A percentile compares a stretch with the other conserved stretches of the same genome.
Evolutionary conservation across 768 basidiomycete genomes (phyloP).

Genomic region (Tylopilus plumbeoviolaceoides): DNA sequence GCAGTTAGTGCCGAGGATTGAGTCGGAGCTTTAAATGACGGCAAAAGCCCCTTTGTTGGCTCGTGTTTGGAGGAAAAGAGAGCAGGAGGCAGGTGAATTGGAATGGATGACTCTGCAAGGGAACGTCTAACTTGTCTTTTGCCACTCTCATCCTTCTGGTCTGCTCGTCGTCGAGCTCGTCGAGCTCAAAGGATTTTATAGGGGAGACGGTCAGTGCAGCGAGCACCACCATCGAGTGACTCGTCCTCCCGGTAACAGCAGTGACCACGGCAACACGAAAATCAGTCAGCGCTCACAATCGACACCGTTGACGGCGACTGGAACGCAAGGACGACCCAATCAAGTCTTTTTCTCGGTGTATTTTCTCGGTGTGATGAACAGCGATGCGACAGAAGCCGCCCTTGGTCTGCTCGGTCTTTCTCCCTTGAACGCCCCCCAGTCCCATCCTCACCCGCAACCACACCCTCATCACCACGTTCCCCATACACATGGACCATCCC

Average conservation of each 20-base stretch:
- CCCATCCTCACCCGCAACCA: slow-evolving; percentile 24
- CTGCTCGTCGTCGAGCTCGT: slow-evolving; percentile 16
- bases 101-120: slow-evolving; percentile 16
- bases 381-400: slow-evolving; percentile 57
- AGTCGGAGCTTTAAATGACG: slow-evolving; percentile 19
- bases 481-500: slow-evolving; percentile 25
- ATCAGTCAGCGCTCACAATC: slow-evolving; percentile 12
- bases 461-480: slow-evolving; percentile 24
- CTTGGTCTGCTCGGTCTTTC: slow-evolving; percentile 54
- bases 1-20: slow-evolving; percentile 4
- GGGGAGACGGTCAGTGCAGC: slow-evolving; percentile 2
- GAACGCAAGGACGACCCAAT: slow-evolving; percentile 2
- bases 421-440: slow-evolving; percentile 31
- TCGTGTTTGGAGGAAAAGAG: slow-evolving; percentile 24
- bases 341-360: slow-evolving; percentile 7
- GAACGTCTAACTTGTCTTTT: slow-evolving; percentile 18
- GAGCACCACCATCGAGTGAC: slow-evolving; percentile 5
- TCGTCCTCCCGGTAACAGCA: background rate
- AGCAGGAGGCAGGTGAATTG: slow-evolving; percentile 11
- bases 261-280: slow-evolving; percentile 17
- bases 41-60: slow-evolving; percentile 26
- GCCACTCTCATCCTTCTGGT: slow-evolving; percentile 1
- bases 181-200: slow-evolving; percentile 10
- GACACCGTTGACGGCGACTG: slow-evolving; percentile 10
- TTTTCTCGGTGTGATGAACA: slow-evolving; percentile 36